Percentiles rank a stretch among this genome's conserved stretches.
phyloP scores from a whole-genome alignment of 371 early-diverging fungal species.

The Circinella umbellata region DNA sequence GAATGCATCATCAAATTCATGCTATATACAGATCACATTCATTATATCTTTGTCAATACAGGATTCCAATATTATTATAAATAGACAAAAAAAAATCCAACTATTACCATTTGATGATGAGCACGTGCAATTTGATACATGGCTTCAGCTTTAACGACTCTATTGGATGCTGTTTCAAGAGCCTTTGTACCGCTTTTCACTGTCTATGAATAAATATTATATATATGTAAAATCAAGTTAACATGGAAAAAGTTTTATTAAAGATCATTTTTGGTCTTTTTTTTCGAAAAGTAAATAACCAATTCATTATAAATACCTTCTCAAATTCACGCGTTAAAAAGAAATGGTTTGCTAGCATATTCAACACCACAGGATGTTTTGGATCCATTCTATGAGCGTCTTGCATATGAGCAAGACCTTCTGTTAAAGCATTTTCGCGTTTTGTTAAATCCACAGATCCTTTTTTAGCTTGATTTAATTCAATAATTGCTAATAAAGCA shows the following conservation, averaged over 20 bases:
- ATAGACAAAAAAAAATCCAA: background rate
- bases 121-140: conserved; percentile 65
- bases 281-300: no score
- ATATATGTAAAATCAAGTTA: background rate
- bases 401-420: conserved; percentile 56
- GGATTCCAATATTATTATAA: no score
- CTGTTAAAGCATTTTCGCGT: conserved; percentile 37
- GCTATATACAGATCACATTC: conserved; percentile 15
- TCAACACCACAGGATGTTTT: conserved; percentile 55
- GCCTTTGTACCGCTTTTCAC: conserved; percentile 53
- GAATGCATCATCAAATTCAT: conserved; percentile 72
- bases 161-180: conserved; percentile 50
- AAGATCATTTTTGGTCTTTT: no score
- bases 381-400: conserved; percentile 53
- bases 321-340: conserved; percentile 57
- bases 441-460: conserved; percentile 33
- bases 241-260: no score
- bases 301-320: conserved; percentile 25
- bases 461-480: conserved; percentile 75
- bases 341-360: conserved; percentile 62
- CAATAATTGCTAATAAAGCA: conserved; percentile 74
- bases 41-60: no score
- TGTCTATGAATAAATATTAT: conserved; percentile 24
- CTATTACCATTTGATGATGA: conserved; percentile 53
- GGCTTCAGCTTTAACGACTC: conserved; percentile 62